Evolutionary conservation across 176 grass and related monocot genomes (phyloP).

Genomic region (Musa schizocarpa): DNA sequence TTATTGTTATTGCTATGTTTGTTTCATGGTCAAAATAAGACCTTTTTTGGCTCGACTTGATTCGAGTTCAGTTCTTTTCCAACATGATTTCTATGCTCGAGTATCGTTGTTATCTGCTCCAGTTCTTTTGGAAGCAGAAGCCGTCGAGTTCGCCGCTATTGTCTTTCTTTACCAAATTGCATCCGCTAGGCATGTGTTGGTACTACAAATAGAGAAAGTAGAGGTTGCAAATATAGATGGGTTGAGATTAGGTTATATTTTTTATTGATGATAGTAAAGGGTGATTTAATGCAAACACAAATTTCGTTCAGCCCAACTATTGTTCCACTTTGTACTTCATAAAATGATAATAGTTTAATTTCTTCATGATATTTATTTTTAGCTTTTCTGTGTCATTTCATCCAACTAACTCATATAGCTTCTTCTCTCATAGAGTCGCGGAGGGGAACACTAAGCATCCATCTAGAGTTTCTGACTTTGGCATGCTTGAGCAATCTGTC

Average conservation of each 20-base stretch:
- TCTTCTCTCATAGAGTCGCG: conserved; percentile 3
- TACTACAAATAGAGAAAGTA: too few relatives aligned
- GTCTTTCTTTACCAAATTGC: background rate
- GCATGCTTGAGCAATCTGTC: conserved; percentile 40
- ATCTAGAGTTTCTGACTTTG: conserved; percentile 42
- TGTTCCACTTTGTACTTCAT: too few relatives aligned
- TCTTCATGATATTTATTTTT: background rate
- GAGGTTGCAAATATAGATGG: background rate
- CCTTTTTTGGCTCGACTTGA: too few relatives aligned
- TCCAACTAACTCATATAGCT: background rate
- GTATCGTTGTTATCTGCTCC: background rate
- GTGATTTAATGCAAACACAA: too few relatives aligned
- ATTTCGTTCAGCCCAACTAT: too few relatives aligned
- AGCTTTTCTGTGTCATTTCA: background rate
- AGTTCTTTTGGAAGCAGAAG: background rate
- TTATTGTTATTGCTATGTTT: conserved; percentile 3
- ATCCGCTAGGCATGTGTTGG: background rate
- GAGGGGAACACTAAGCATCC: conserved; percentile 52
- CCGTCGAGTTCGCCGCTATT: background rate
- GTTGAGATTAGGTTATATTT: background rate
- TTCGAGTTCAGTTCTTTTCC: background rate
- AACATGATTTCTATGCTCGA: background rate
- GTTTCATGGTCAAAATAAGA: too few relatives aligned
- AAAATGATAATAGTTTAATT: background rate
- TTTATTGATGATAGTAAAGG: background rate